These are phyloP conservation scores for Phytophthora cryptogea DNA, from an alignment of 352 stramenopile genomes.

Conservation along the genomic window DNA sequence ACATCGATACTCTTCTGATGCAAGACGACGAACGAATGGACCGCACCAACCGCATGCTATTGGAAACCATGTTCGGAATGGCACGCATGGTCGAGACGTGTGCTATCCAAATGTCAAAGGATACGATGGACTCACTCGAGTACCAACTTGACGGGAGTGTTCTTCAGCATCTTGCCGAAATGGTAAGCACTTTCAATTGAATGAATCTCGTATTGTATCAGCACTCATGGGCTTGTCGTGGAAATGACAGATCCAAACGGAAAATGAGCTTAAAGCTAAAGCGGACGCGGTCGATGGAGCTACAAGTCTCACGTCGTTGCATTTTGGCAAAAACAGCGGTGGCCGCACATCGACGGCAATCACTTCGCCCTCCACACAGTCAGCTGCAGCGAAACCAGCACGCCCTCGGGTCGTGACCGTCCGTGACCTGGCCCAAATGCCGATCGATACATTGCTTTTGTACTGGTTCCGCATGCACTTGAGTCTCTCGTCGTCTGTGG, in stretches of 20 bases:
- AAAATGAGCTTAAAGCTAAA: conserved; percentile 64
- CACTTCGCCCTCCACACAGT: conserved; percentile 26
- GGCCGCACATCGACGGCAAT: conserved; percentile 24
- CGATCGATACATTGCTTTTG: conserved; percentile 72
- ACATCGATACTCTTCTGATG: conserved; percentile 54
- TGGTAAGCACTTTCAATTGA: conserved; percentile 32
- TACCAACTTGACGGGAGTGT: conserved; percentile 72
- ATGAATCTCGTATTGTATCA: background rate
- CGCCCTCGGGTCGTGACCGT: conserved; percentile 46
- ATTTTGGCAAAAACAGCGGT: conserved; percentile 25
- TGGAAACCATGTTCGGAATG: conserved; percentile 86
- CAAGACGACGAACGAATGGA: conserved; percentile 66
- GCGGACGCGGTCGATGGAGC: conserved; percentile 28
- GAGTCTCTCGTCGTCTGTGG: conserved; percentile 56
- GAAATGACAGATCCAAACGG: conserved; percentile 45
- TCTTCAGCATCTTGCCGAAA: conserved; percentile 61
- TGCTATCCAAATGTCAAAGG: conserved; percentile 84
- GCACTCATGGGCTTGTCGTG: background rate
- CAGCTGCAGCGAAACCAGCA: conserved; percentile 10
- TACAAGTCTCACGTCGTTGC: conserved; percentile 10
- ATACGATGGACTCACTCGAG: conserved; percentile 82
- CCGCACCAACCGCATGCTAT: conserved; percentile 73
- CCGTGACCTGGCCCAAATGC: conserved; percentile 70
- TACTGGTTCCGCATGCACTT: conserved; percentile 83
- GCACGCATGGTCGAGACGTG: conserved; percentile 84